A percentile compares a stretch with the other conserved stretches of the same genome.
phyloP scores from a whole-genome alignment of 2,329 filamentous ascomycete genomes.

The Bipolaris oryzae region DNA sequence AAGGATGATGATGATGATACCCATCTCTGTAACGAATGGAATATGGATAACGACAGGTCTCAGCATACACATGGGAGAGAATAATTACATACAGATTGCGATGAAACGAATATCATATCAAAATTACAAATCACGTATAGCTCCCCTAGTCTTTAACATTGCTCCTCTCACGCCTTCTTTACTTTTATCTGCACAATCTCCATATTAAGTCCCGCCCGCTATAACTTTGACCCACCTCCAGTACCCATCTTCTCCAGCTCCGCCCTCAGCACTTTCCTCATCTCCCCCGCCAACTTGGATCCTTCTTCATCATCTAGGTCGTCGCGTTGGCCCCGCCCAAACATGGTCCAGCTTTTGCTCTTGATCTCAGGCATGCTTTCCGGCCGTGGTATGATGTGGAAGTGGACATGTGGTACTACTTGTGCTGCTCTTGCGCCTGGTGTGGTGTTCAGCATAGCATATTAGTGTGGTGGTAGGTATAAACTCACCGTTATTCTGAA shows the following conservation, averaged over 20 bases:
- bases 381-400: conserved; percentile 89
- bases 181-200: background rate
- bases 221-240: conserved; percentile 12
- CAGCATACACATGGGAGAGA: background rate
- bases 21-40: background rate
- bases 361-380: conserved; percentile 57
- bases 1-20: conserved; percentile 5
- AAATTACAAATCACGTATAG: background rate
- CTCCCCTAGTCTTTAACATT: too few species aligned
- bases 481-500: conserved; percentile 82
- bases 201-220: background rate
- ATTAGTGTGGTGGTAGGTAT: background rate
- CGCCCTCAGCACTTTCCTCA: conserved; percentile 49
- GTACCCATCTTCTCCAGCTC: conserved; percentile 41
- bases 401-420: conserved; percentile 92
- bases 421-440: conserved; percentile 81
- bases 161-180: too few species aligned
- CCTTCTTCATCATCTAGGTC: conserved; percentile 81
- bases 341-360: conserved; percentile 78
- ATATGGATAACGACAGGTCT: background rate
- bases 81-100: background rate
- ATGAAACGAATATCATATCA: background rate
- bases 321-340: conserved; percentile 73
- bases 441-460: background rate
- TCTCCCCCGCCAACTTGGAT: conserved; percentile 61